These are phyloP conservation scores for Geotrichum europaeum DNA, from an alignment of 1,139 yeast genomes.

Conservation along the genomic window DNA sequence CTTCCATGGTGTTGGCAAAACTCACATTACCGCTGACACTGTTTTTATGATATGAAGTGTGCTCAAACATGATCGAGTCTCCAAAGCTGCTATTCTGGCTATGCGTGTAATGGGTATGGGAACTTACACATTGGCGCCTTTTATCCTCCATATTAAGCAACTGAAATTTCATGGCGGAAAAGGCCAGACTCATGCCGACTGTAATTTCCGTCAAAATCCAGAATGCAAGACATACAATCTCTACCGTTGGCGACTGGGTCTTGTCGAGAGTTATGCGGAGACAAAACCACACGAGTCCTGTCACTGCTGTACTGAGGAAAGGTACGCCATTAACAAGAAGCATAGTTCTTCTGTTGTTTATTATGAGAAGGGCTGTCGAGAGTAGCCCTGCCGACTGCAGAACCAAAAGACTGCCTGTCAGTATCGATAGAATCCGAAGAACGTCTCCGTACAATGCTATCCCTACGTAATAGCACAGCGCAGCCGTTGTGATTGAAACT, in stretches of 20 bases:
- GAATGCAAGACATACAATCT: conserved; percentile 2
- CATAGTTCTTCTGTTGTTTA: not conserved
- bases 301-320: conserved; percentile 1
- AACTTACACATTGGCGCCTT: not conserved
- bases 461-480: conserved; percentile 5
- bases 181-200: conserved; percentile 5
- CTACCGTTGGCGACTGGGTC: not conserved
- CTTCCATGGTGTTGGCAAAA: not conserved
- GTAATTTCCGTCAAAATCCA: conserved; percentile 8
- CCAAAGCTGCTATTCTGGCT: not conserved
- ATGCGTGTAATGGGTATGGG: not conserved
- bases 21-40: not conserved
- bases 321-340: conserved; percentile 9
- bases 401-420: conserved; percentile 6
- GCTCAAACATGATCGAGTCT: not conserved
- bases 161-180: conserved; percentile 7
- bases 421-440: not conserved
- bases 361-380: conserved; percentile 6
- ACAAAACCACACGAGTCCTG: conserved; percentile 10
- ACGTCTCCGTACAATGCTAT: not conserved
- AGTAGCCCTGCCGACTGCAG: not conserved
- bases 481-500: conserved; percentile 4
- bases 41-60: not conserved
- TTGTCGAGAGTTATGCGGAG: not conserved
- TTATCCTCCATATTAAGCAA: not conserved